Evolutionary conservation across 2,329 filamentous ascomycete genomes (phyloP).

Genomic region (Cercospora sojina): DNA sequence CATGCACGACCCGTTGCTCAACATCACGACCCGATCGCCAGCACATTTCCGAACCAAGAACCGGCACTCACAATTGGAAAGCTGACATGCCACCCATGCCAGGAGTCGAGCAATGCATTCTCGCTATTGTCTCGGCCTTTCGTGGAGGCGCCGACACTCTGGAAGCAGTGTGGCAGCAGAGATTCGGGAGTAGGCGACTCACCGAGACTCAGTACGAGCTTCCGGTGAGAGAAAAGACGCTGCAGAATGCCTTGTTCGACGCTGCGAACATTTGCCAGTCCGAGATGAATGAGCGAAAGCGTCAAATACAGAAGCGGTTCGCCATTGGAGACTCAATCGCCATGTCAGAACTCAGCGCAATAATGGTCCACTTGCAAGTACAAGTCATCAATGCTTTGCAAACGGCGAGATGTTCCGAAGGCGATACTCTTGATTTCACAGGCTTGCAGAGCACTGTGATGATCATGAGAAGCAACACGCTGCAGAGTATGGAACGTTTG

Average conservation of each 20-base stretch:
- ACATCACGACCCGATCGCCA: neutral
- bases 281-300: constrained; percentile 38
- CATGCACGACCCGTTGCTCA: neutral
- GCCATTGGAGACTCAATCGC: constrained; percentile 42
- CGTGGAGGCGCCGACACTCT: constrained; percentile 44
- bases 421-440: constrained; percentile 38
- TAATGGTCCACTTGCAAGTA: constrained; percentile 43
- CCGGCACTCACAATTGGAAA: neutral
- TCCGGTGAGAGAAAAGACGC: constrained; percentile 40
- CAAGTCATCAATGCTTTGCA: constrained; percentile 44
- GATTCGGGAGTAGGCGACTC: constrained; percentile 20
- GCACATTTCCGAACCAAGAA: neutral
- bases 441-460: constrained; percentile 40
- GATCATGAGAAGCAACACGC: constrained; percentile 15
- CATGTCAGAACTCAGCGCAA: constrained; percentile 31
- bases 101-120: constrained; percentile 41
- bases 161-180: constrained; percentile 39
- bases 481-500: constrained; percentile 36
- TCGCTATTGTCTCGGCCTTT: constrained; percentile 46
- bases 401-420: constrained; percentile 39
- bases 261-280: constrained; percentile 40
- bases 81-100: constrained; percentile 23
- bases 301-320: constrained; percentile 40
- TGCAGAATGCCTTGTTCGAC: constrained; percentile 41
- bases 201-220: constrained; percentile 31